These are phyloP conservation scores for Prunus fruticosa DNA, from an alignment of 306 rosid species.

Conservation along the genomic window DNA sequence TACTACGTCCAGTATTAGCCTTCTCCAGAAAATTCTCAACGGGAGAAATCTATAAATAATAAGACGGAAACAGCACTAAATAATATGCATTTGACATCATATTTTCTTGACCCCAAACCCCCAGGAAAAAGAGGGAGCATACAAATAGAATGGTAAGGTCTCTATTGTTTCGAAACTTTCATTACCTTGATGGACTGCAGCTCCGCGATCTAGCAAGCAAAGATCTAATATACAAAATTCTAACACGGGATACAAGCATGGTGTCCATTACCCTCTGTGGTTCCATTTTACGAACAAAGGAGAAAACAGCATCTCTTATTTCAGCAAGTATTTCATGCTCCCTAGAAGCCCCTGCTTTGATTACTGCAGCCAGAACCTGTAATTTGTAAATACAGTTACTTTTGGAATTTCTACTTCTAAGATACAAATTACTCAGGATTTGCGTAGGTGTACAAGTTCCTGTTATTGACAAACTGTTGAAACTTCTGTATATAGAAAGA, in stretches of 20 bases:
- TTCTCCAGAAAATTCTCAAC: constrained; percentile 91
- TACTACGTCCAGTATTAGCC: constrained; percentile 71
- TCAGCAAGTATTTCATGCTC: constrained; percentile 99
- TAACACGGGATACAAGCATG: constrained; percentile 97
- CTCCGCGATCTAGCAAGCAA: constrained; percentile 93
- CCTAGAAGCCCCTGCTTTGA: constrained; percentile 98
- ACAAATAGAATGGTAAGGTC: constrained; percentile 10
- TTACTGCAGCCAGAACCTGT: constrained; percentile 97
- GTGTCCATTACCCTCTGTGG: constrained; percentile 97
- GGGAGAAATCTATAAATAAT: constrained; percentile 60
- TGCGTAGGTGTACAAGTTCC: neutral
- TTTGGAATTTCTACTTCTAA: neutral
- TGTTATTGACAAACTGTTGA: neutral
- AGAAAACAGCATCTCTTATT: constrained; percentile 90
- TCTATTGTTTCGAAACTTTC: constrained; percentile 1
- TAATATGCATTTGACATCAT: neutral
- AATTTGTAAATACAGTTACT: constrained; percentile 10
- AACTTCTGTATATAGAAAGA: neutral
- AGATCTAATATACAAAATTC: constrained; percentile 90
- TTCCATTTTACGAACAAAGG: constrained; percentile 92
- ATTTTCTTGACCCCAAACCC: neutral
- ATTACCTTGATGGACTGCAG: constrained; percentile 94
- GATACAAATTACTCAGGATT: neutral
- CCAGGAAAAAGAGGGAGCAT: neutral
- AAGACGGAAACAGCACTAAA: constrained; percentile 26